Evolutionary conservation across 257 asterid species (phyloP).

Genomic region (Nicotiana tabacum): DNA sequence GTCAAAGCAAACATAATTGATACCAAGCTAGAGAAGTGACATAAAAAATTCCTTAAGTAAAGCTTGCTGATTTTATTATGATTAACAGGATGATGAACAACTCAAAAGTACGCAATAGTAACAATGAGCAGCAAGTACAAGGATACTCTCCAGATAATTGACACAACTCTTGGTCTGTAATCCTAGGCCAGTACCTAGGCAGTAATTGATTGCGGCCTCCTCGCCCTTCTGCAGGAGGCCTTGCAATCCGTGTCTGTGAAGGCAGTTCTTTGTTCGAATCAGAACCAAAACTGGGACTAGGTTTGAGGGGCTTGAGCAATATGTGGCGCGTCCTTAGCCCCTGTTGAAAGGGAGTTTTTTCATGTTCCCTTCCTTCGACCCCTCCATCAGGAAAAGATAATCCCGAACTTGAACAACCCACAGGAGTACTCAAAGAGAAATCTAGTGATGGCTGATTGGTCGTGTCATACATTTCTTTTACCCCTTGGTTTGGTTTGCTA

Average conservation of each 20-base stretch:
- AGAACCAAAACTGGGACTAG: conserved; percentile 23
- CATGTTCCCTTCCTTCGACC: conserved; percentile 32
- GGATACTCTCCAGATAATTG: conserved; percentile 97
- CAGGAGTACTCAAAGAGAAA: conserved; percentile 47
- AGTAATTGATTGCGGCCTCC: conserved; percentile 70
- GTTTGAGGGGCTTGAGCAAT: conserved; percentile 40
- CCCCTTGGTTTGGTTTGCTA: conserved; percentile 43
- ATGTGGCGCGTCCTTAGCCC: conserved; percentile 42
- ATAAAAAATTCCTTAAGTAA: neutral
- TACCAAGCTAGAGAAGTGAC: neutral
- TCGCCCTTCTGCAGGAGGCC: conserved; percentile 84
- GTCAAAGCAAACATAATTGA: conserved; percentile 40
- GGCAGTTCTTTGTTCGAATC: conserved; percentile 39
- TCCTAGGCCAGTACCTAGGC: conserved; percentile 97
- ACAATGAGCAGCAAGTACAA: neutral
- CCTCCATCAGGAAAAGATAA: conserved; percentile 42
- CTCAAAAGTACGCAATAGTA: neutral
- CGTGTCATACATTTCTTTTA: conserved; percentile 46
- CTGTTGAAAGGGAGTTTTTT: conserved; percentile 39
- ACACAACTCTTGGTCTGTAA: conserved; percentile 85
- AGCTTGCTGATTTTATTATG: neutral
- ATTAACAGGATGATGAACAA: neutral
- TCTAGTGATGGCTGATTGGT: conserved; percentile 44
- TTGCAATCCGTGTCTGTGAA: conserved; percentile 44
- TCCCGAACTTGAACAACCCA: conserved; percentile 32